A percentile compares a stretch with the other conserved stretches of the same genome.
These are phyloP conservation scores for Neofusicoccum kwambonambiense DNA, from an alignment of 2,329 filamentous ascomycete species.

Conservation along the genomic window DNA sequence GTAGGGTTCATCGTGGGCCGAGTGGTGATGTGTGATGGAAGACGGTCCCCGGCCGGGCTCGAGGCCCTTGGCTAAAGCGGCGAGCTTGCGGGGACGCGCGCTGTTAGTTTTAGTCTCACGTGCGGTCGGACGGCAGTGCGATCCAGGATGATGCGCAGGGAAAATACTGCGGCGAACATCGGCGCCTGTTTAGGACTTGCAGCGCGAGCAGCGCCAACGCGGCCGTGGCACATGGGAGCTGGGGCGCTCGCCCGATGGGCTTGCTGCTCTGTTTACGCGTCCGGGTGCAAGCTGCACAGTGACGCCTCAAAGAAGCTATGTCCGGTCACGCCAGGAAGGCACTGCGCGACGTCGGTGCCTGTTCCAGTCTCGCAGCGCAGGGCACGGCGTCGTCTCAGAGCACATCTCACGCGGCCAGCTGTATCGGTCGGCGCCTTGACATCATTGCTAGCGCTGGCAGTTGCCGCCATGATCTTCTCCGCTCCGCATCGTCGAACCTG, in stretches of 20 bases:
- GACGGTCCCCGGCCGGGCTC: background rate
- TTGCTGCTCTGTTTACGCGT: too few relatives aligned
- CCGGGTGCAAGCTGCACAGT: too few relatives aligned
- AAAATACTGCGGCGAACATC: background rate
- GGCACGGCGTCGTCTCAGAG: too few relatives aligned
- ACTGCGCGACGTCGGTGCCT: too few relatives aligned
- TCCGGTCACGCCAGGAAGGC: too few relatives aligned
- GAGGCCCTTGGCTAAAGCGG: background rate
- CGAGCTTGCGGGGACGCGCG: conserved; percentile 2
- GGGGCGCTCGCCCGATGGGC: too few relatives aligned
- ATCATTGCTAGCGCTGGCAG: background rate
- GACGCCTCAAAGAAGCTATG: too few relatives aligned
- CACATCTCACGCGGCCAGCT: background rate
- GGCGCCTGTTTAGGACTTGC: background rate
- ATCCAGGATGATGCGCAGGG: background rate
- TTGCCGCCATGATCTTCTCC: conserved; percentile 1
- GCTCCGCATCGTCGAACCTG: background rate
- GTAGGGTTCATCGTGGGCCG: conserved; percentile 11
- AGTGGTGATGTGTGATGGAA: conserved; percentile 1
- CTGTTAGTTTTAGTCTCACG: background rate
- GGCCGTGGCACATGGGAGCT: too few relatives aligned
- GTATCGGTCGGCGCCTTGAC: background rate
- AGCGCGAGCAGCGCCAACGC: background rate
- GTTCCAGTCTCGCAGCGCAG: too few relatives aligned
- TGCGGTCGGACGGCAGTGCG: background rate